These are phyloP conservation scores for Nitzschia inconspicua DNA, from an alignment of 108 stramenopile genomes.

Conservation along the genomic window DNA sequence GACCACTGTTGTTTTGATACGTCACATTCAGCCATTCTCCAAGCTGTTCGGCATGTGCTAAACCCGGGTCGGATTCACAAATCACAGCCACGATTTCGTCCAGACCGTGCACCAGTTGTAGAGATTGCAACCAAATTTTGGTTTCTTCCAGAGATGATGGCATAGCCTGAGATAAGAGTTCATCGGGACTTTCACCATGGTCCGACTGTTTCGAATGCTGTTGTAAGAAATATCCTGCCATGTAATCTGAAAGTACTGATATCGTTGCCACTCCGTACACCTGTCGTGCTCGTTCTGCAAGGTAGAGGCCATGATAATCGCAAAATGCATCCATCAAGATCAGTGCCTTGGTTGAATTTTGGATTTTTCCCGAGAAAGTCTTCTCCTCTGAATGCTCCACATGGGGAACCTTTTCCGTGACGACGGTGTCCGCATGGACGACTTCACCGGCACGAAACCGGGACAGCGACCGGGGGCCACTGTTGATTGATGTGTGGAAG, in stretches of 20 bases:
- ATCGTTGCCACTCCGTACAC: slow-evolving; percentile 55
- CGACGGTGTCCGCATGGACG: no score
- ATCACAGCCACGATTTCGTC: slow-evolving; percentile 59
- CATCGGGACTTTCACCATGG: slow-evolving; percentile 27
- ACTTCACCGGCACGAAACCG: no score
- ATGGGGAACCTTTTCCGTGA: no score
- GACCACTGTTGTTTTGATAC: slow-evolving; percentile 49
- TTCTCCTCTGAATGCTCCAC: no score
- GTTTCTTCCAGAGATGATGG: slow-evolving; percentile 41
- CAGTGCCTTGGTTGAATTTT: no score
- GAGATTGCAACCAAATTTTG: slow-evolving; percentile 30
- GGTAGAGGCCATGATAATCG: slow-evolving; percentile 69
- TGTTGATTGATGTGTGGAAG: no score
- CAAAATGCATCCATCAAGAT: slow-evolving; percentile 82
- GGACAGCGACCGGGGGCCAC: no score
- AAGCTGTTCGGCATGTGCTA: slow-evolving; percentile 75
- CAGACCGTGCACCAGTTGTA: slow-evolving; percentile 15
- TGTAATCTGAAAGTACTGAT: slow-evolving; percentile 59
- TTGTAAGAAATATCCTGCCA: slow-evolving; percentile 50
- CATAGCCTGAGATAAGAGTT: slow-evolving; percentile 32
- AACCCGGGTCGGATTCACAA: slow-evolving; percentile 79
- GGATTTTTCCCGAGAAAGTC: no score
- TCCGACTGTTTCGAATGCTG: no score
- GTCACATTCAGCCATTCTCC: slow-evolving; percentile 45
- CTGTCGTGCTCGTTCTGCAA: slow-evolving; percentile 46